Conservation (phyloP, 192 early-diverging fungal genomes). For the Dissophora globulifera region DNA sequence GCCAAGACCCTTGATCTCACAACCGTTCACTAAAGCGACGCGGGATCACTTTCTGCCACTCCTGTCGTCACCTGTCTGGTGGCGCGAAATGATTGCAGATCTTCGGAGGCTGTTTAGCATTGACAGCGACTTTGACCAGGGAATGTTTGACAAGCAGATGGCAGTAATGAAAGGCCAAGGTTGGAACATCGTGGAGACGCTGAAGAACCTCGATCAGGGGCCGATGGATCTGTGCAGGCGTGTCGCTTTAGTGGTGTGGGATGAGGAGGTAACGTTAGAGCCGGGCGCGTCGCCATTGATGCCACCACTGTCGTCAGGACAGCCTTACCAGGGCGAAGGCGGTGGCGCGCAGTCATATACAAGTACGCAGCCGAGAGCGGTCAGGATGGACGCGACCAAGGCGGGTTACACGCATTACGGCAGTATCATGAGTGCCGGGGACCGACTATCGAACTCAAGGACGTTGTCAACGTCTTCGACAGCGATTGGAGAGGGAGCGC, state of each 20-base stretch:
- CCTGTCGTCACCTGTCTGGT: constrained; percentile 80
- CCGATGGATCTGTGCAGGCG: constrained; percentile 63
- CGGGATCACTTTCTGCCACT: constrained; percentile 72
- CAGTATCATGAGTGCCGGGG: constrained; percentile 8
- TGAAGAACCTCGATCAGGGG: constrained; percentile 65
- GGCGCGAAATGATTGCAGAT: constrained; percentile 77
- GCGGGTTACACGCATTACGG: constrained; percentile 25
- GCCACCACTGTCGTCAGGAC: not conserved
- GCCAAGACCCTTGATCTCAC: constrained; percentile 65
- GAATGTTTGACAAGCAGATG: constrained; percentile 85
- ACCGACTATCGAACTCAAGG: constrained; percentile 15
- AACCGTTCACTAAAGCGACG: constrained; percentile 78
- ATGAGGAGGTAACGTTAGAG: constrained; percentile 59
- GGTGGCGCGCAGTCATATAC: constrained; percentile 23
- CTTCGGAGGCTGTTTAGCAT: constrained; percentile 72
- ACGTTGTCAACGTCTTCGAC: constrained; percentile 33
- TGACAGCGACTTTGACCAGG: constrained; percentile 82
- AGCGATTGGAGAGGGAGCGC: constrained; percentile 11
- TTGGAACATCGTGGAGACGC: constrained; percentile 81
- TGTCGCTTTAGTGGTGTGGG: constrained; percentile 58
- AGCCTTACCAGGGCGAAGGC: not conserved
- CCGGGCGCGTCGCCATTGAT: not conserved
- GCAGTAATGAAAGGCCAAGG: constrained; percentile 88
- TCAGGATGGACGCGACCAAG: constrained; percentile 27
- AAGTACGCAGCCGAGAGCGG: constrained; percentile 24